Conservation (phyloP, 495 filamentous ascomycete species). For the Bacidia rubella region DNA sequence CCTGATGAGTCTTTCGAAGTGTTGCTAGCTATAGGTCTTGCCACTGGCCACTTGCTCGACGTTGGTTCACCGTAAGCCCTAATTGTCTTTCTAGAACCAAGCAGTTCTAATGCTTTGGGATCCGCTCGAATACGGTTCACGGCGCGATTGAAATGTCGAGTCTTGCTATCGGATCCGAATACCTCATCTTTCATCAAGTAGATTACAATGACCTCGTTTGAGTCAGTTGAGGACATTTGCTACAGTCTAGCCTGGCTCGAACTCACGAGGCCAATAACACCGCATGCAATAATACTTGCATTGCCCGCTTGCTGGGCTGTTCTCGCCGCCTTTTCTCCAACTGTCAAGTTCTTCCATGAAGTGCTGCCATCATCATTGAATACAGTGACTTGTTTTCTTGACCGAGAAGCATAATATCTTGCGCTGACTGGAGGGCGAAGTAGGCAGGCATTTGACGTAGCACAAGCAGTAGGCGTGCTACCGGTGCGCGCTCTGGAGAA, state of each 20-base stretch:
- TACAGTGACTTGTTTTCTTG: constrained; percentile 56
- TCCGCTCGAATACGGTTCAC: constrained; percentile 68
- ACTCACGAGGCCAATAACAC: constrained; percentile 59
- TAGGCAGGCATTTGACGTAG: too few species aligned
- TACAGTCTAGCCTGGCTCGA: background rate
- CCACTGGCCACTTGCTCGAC: constrained; percentile 67
- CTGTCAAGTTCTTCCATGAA: constrained; percentile 62
- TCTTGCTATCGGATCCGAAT: constrained; percentile 72
- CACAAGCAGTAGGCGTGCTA: too few species aligned
- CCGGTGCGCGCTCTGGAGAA: too few species aligned
- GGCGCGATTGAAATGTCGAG: constrained; percentile 76
- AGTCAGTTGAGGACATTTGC: background rate
- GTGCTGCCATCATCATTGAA: constrained; percentile 71
- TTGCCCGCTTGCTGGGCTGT: constrained; percentile 87
- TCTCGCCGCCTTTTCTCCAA: constrained; percentile 65
- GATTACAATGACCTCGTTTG: constrained; percentile 51
- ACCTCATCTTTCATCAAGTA: constrained; percentile 77
- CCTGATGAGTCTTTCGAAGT: constrained; percentile 57
- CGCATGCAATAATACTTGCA: constrained; percentile 60
- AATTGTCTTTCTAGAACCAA: constrained; percentile 65
- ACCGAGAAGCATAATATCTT: constrained; percentile 40
- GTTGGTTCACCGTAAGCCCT: constrained; percentile 75
- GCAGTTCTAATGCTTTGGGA: constrained; percentile 51
- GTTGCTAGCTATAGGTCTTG: constrained; percentile 64
- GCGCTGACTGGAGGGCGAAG: background rate